phyloP scores from a whole-genome alignment of 805 yeast genomes.

The Yarrowia alimentaria region DNA sequence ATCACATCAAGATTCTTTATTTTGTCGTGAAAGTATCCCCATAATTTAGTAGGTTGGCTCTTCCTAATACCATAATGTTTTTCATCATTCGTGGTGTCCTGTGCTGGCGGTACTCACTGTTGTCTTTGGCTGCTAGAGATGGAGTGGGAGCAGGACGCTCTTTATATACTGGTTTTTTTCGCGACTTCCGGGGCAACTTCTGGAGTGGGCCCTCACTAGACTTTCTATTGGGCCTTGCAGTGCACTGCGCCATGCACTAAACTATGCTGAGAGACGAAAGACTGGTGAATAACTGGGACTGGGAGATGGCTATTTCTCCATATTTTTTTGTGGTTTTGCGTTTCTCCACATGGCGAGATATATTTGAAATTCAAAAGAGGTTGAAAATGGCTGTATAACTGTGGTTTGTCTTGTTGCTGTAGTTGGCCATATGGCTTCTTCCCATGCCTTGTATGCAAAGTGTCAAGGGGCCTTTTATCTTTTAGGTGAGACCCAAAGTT shows the following conservation, averaged over 20 bases:
- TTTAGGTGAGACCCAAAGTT: no score
- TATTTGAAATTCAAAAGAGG: neutral
- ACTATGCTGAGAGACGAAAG: neutral
- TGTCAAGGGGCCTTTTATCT: no score
- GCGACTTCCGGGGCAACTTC: constrained; percentile 21
- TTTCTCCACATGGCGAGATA: no score
- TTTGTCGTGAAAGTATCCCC: constrained; percentile 25
- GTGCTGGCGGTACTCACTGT: constrained; percentile 4
- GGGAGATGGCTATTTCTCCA: neutral
- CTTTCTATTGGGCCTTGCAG: constrained; percentile 22
- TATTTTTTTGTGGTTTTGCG: neutral
- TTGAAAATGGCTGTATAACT: no score
- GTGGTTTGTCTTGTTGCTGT: neutral
- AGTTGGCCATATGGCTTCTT: no score
- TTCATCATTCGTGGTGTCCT: constrained; percentile 13
- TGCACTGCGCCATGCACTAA: constrained; percentile 23
- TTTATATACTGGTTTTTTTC: no score
- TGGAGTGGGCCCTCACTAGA: neutral
- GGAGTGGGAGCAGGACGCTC: neutral
- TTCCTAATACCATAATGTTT: constrained; percentile 25
- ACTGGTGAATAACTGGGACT: neutral
- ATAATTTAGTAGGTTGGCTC: constrained; percentile 25
- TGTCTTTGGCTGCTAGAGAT: neutral
- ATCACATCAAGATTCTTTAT: constrained; percentile 20
- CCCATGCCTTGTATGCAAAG: no score